Base-by-base conservation (phyloP, 345 rosid species). In the Melastoma malabathricum region DNA sequence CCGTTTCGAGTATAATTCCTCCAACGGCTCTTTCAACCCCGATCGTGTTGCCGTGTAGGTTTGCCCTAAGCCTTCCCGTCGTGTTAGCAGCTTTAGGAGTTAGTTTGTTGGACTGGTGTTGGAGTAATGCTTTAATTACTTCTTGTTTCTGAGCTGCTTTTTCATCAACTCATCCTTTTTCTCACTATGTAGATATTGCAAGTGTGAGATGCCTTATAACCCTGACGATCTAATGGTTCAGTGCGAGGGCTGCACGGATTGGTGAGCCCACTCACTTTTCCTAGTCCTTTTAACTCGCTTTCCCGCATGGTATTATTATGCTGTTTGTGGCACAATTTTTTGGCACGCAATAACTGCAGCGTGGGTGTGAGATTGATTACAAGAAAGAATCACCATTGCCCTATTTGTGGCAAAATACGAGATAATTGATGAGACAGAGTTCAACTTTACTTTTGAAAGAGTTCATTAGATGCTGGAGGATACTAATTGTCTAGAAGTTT, bases 151-250 rank as follows among this genome's bases (percentile, higher is more conserved):
- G 43, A 6, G 51, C 20, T 63, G 49, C 7, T 13, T 9, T 31
- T 15, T 14, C 43, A 25, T 52, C 1, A 18, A 17, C 44, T 47
- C 18, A 20, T 43, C 51, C 18, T 55, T 53, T 16, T 16, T 17
- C 29, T 31, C 6, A 46, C 54, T 31, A 62, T 67, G 68, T 70
- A 92, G 98, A 68, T 92, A 82, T 69, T 92, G 98, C 72, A 92
- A 87, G 58, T 92, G 98, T 44, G 97, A 92, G 77, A 92, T 92
- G 98, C 98, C 98, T 20, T 92, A 87, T 56, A 92, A 92, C 61
- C 98, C 98, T 14, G 98, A 92, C 64, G 96, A 92, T 52, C 57
- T 92, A 25, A 92, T 92, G 98, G 86, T 92, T 50, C 98, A 92
- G 55, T 92, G 98, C 14, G 98, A 92, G 68, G 77, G 75, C 52